Evolutionary conservation across 2,329 filamentous ascomycete species (phyloP).

Genomic region (Aschersonia sp.): DNA sequence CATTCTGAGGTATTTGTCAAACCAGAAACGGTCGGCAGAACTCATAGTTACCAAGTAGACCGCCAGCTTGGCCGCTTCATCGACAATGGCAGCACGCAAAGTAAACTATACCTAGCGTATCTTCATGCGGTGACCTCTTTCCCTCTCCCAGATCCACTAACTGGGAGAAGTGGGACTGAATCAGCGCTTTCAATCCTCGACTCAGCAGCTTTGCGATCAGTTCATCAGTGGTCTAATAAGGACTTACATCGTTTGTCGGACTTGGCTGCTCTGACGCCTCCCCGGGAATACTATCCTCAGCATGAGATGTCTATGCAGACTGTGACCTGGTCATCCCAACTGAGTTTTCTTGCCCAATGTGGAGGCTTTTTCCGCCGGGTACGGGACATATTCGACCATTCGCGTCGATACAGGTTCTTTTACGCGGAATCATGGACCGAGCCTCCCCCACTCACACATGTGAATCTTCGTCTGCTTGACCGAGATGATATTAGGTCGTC

Average conservation of each 20-base stretch:
- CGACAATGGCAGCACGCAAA: slow-evolving; percentile 33
- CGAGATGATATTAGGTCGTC: slow-evolving; percentile 7
- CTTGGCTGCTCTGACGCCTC: slow-evolving; percentile 2
- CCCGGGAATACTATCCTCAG: slow-evolving; percentile 25
- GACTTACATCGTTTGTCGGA: background rate
- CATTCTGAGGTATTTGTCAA: slow-evolving; percentile 23
- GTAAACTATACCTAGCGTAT: slow-evolving; percentile 34
- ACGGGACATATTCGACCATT: background rate
- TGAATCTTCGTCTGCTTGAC: slow-evolving; percentile 2
- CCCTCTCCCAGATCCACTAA: slow-evolving; percentile 34
- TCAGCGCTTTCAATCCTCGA: slow-evolving; percentile 31
- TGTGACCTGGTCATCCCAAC: slow-evolving; percentile 22
- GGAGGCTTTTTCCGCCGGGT: slow-evolving; percentile 17
- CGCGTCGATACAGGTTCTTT: background rate
- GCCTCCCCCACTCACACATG: background rate
- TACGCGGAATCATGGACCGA: background rate
- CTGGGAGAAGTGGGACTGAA: slow-evolving; percentile 36
- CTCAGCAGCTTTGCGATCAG: slow-evolving; percentile 34
- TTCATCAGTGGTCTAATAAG: background rate
- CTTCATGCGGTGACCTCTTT: slow-evolving; percentile 40
- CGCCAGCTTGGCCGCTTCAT: slow-evolving; percentile 30
- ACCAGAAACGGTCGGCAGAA: slow-evolving; percentile 3
- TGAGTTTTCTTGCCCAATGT: slow-evolving; percentile 30
- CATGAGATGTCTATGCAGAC: slow-evolving; percentile 28
- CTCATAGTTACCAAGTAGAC: slow-evolving; percentile 35